These are phyloP conservation scores for Phaffia rhodozyma DNA, from an alignment of 1,284 basidiomycete species.

Conservation along the genomic window DNA sequence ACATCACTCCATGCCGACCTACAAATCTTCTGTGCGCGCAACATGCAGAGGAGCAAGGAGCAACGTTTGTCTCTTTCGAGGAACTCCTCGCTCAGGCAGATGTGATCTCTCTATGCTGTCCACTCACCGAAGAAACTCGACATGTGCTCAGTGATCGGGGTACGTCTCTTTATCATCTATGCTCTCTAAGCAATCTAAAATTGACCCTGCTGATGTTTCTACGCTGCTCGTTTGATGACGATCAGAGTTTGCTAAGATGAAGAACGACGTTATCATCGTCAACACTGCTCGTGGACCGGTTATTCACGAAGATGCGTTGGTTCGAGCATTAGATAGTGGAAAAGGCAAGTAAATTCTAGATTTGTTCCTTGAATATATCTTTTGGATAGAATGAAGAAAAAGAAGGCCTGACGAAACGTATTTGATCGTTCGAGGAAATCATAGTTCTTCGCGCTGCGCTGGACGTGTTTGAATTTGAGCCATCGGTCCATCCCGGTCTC, in stretches of 20 bases:
- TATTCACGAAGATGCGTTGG: constrained; percentile 16
- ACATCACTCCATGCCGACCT: no score
- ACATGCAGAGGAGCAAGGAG: constrained; percentile 23
- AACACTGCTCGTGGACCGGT: constrained; percentile 18
- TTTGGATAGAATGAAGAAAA: background rate
- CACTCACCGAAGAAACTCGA: constrained; percentile 20
- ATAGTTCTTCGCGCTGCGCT: constrained; percentile 9
- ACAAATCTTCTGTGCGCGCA: background rate
- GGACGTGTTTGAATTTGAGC: constrained; percentile 12
- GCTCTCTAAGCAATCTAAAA: background rate
- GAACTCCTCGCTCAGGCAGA: constrained; percentile 22
- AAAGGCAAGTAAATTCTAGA: constrained; percentile 2
- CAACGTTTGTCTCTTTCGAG: constrained; percentile 26
- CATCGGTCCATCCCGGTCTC: constrained; percentile 4
- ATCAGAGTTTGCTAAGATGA: constrained; percentile 9
- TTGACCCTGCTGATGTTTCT: background rate
- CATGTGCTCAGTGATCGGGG: constrained; percentile 7
- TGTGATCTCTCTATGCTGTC: constrained; percentile 23
- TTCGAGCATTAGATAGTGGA: constrained; percentile 18
- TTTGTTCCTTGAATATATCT: background rate
- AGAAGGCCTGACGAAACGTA: background rate
- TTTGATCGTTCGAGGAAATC: background rate
- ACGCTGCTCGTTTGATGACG: background rate
- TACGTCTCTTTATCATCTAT: background rate
- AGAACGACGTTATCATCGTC: constrained; percentile 6